These are phyloP conservation scores for Lycium barbarum DNA, from an alignment of 257 asterid genomes.

Conservation along the genomic window DNA sequence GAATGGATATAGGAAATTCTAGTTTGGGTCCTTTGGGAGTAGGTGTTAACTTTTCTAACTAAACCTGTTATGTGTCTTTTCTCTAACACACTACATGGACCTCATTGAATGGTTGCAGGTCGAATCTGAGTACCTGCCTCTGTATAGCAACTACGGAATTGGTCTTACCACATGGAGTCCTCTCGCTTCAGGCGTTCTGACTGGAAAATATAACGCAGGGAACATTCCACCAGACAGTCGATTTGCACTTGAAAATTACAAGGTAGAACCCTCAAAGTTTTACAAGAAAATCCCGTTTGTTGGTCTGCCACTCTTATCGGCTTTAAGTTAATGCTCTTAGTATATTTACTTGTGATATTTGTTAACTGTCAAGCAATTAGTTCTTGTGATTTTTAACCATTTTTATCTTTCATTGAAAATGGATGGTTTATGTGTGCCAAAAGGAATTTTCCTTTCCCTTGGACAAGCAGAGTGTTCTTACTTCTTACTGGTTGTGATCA, in stretches of 20 bases:
- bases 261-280: constrained; percentile 53
- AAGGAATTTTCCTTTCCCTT: background rate
- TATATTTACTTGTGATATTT: background rate
- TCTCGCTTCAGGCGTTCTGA: constrained; percentile 94
- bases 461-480: background rate
- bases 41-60: background rate
- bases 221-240: constrained; percentile 83
- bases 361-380: background rate
- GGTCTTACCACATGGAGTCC: constrained; percentile 99
- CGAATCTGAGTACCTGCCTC: constrained; percentile 84
- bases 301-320: background rate
- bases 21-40: background rate
- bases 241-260: constrained; percentile 92
- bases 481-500: background rate
- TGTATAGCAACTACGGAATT: constrained; percentile 79
- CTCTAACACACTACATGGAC: background rate
- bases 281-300: background rate
- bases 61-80: background rate
- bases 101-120: constrained; percentile 57
- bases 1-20: background rate
- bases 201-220: constrained; percentile 80
- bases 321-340: background rate
- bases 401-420: background rate
- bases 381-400: background rate
- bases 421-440: background rate